Percentiles rank a stretch among this genome's conserved stretches.
phyloP scores from a whole-genome alignment of 2,329 filamentous ascomycete species.

The Monosporascus ibericus region DNA sequence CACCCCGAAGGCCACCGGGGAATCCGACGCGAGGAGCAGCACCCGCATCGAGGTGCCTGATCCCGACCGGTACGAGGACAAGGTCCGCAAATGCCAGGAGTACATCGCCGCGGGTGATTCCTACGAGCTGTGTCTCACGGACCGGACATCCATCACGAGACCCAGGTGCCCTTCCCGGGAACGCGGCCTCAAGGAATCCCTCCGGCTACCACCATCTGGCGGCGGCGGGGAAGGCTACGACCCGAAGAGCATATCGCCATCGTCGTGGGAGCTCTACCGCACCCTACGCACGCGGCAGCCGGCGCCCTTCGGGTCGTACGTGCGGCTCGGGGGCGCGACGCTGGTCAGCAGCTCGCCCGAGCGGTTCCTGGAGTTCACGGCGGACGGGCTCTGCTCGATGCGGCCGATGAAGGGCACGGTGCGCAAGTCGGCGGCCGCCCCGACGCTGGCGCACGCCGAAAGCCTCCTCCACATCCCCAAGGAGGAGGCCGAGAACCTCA shows the following conservation, averaged over 20 bases:
- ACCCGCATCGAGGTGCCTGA: slow-evolving; percentile 33
- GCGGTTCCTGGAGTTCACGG: slow-evolving; percentile 64
- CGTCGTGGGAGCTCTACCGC: slow-evolving; percentile 67
- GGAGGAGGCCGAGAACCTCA: slow-evolving; percentile 91
- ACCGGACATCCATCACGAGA: slow-evolving; percentile 57
- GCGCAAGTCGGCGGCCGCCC: slow-evolving; percentile 59
- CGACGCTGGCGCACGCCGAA: slow-evolving; percentile 68
- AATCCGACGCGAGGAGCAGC: slow-evolving; percentile 7
- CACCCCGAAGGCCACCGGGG: slow-evolving; percentile 14
- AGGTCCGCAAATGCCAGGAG: slow-evolving; percentile 64
- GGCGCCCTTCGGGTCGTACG: slow-evolving; percentile 78
- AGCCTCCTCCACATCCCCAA: slow-evolving; percentile 72
- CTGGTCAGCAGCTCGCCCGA: slow-evolving; percentile 83
- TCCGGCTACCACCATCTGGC: no score
- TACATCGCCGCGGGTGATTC: slow-evolving; percentile 71
- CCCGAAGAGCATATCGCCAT: slow-evolving; percentile 7
- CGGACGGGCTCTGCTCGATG: slow-evolving; percentile 62
- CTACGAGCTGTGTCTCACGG: slow-evolving; percentile 81
- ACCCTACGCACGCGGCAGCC: slow-evolving; percentile 66
- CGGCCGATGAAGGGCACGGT: slow-evolving; percentile 96
- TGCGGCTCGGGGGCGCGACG: slow-evolving; percentile 63
- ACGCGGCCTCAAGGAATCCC: no score
- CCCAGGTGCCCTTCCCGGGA: slow-evolving; percentile 7
- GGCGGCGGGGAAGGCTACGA: not conserved
- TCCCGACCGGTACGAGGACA: slow-evolving; percentile 51